Base-by-base conservation (phyloP, 805 yeast species). In the Sugiyamaella qingdaonensis region DNA sequence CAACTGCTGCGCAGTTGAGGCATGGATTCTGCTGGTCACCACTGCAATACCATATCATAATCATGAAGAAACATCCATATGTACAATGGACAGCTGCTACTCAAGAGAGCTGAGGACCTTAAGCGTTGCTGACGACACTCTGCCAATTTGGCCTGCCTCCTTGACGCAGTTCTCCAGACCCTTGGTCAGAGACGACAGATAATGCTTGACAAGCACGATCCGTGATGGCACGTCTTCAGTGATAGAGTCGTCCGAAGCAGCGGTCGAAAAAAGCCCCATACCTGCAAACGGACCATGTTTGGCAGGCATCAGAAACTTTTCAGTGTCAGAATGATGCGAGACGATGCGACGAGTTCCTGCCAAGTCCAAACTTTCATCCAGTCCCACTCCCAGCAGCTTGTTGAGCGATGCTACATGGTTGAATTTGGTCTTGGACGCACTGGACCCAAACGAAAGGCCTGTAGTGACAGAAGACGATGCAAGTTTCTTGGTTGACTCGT, bases 81-180 rank as follows among this genome's bases (percentile, higher is more conserved):
- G 33, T 44, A 10, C 24, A 13, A 27, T 24, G n/a, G n/a, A n/a
- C n/a, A n/a, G n/a, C n/a, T n/a, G 29, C 29, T 24, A 24, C 3
- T 24, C 7, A 24, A 24, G 29, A 3, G 29, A 24, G 37, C 16
- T 34, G 19, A 54, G 36, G 9, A 44, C 21, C 24, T 45, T 48
- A 2, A 46, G 24, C n/a, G 55, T 9, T 4, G 48, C 52, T 14
- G 47, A 48, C 1, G 79, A 76, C 11, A 65, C 77, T 56, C 82
- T 77, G 2, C 90, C 90, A 16, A 78, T 70, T 46, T 83, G 88
- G 1, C 91, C 91, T 10, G 89, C 95, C 58, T 86, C 94, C 60
- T 80, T 81, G 9, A 81, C 67, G 32, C 80, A 61, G 37, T 72
- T 72, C 1, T 68, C 71, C 19, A 85, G 71, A 35, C 87, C 85